Conservation (phyloP, 164 flowering plant genomes). For the Chimonanthus praecox region DNA sequence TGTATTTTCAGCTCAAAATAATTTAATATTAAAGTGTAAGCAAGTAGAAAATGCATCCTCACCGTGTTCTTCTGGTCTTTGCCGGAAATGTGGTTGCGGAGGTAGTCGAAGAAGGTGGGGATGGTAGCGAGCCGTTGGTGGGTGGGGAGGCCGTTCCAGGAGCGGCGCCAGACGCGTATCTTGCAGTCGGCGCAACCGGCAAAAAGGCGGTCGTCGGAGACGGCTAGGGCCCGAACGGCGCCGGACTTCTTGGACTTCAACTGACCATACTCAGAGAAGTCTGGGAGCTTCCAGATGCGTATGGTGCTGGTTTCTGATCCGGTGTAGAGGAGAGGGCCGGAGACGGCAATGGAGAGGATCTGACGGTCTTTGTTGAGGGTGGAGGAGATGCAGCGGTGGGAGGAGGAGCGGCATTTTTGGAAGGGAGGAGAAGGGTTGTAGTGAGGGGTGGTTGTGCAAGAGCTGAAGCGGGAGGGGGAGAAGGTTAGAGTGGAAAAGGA, state of each 20-base stretch:
- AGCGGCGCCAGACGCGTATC: conserved; percentile 49
- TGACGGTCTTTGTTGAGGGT: not conserved
- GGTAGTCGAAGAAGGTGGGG: conserved; percentile 30
- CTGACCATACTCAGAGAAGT: conserved; percentile 42
- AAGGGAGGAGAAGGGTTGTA: not conserved
- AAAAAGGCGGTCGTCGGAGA: conserved; percentile 36
- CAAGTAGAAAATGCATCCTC: too few relatives aligned
- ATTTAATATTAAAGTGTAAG: too few relatives aligned
- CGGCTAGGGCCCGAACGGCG: conserved; percentile 22
- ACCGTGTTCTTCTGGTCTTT: conserved; percentile 25
- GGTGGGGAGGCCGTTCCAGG: conserved; percentile 24
- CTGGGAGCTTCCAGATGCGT: conserved; percentile 52
- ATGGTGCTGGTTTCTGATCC: conserved; percentile 34
- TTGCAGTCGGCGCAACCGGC: conserved; percentile 48
- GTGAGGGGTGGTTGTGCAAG: not conserved
- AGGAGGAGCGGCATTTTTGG: not conserved
- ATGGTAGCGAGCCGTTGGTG: conserved; percentile 40
- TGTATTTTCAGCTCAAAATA: too few relatives aligned
- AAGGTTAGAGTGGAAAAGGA: not conserved
- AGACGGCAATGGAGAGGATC: conserved; percentile 24
- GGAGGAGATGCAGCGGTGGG: conserved; percentile 7
- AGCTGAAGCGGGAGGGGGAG: not conserved
- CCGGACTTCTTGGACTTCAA: conserved; percentile 27
- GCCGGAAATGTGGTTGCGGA: conserved; percentile 39
- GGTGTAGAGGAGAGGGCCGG: conserved; percentile 43